Evolutionary conservation across 441 rosid genomes (phyloP).

Genomic region (Adansonia grandidieri): DNA sequence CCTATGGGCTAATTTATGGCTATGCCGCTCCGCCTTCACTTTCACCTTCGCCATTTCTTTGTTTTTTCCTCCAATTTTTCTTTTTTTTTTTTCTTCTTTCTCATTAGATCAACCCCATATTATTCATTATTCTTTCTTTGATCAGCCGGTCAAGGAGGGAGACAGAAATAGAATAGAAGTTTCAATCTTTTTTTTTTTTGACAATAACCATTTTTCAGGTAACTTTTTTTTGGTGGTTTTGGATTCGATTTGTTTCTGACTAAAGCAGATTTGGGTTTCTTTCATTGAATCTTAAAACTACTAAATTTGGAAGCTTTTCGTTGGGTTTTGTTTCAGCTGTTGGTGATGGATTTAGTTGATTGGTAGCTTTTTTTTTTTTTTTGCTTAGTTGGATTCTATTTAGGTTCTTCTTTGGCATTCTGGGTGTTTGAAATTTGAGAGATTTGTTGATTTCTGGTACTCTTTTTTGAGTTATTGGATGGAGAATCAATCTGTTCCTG

Average conservation of each 20-base stretch:
- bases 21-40: constrained; percentile 15
- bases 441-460: constrained; percentile 26
- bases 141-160: background rate
- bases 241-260: background rate
- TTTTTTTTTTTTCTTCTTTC: background rate
- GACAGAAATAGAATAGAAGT: background rate
- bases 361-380: constrained; percentile 11
- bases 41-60: background rate
- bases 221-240: background rate
- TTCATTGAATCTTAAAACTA: constrained; percentile 20
- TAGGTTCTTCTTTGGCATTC: background rate
- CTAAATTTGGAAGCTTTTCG: constrained; percentile 14
- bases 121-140: background rate
- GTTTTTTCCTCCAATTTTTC: background rate
- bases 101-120: constrained; percentile 15
- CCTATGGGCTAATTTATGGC: background rate
- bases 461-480: background rate
- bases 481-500: constrained; percentile 25
- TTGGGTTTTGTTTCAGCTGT: constrained; percentile 3
- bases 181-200: background rate
- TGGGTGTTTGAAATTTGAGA: constrained; percentile 17
- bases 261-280: constrained; percentile 17
- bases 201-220: constrained; percentile 24
- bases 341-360: constrained; percentile 4
- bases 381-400: constrained; percentile 20